Evolutionary conservation across 1,284 basidiomycete species (phyloP).

Genomic region (Limonomyces culmigenus): DNA sequence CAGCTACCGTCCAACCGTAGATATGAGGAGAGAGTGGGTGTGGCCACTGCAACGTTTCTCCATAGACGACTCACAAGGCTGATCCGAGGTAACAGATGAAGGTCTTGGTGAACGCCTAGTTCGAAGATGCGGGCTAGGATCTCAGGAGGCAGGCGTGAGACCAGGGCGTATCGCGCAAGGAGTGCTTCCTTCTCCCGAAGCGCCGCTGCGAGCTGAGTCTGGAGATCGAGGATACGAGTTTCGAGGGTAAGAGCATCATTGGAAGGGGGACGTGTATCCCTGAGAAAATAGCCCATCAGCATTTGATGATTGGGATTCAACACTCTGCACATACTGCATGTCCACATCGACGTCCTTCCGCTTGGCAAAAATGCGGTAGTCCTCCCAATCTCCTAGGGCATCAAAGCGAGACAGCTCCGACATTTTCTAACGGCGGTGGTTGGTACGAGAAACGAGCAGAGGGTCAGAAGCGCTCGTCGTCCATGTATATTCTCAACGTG

Average conservation of each 20-base stretch:
- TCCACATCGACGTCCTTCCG: no score
- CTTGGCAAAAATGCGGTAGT: no score
- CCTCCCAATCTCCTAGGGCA: no score
- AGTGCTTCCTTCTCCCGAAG: constrained; percentile 10
- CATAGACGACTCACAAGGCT: constrained; percentile 15
- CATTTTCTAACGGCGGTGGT: no score
- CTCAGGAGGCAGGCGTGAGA: constrained; percentile 15
- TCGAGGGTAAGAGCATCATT: constrained; percentile 14
- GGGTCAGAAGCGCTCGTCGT: no score
- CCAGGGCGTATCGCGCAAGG: constrained; percentile 13
- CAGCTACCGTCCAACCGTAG: constrained; percentile 14
- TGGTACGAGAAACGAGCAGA: no score
- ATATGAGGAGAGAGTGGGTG: constrained; percentile 16
- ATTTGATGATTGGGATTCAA: no score
- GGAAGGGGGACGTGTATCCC: constrained; percentile 11
- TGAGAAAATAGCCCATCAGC: no score
- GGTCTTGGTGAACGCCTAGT: constrained; percentile 14
- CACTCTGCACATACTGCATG: no score
- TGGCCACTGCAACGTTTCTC: constrained; percentile 12
- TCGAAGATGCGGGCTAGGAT: constrained; percentile 18
- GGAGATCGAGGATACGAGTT: constrained; percentile 11
- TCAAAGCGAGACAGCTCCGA: no score
- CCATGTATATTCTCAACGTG: no score
- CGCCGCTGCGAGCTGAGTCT: constrained; percentile 11
- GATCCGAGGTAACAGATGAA: constrained; percentile 10